Base-by-base conservation (phyloP, 176 grass and related monocot genomes). In the Canna indica region DNA sequence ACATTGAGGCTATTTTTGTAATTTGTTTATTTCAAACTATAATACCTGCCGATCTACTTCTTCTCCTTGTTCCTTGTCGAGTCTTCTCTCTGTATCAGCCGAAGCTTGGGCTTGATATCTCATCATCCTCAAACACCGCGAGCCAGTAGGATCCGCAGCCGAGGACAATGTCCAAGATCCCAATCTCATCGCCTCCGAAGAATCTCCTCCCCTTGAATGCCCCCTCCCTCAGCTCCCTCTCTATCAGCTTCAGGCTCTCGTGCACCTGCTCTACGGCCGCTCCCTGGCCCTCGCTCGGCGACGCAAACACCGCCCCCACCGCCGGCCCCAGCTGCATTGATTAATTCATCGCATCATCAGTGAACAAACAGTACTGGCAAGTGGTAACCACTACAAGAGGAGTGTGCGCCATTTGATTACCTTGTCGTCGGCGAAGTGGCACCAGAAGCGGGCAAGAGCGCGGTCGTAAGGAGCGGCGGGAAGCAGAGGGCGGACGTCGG, bases 401-500 rank as follows among this genome's bases (percentile, higher is more conserved):
- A n/a, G 11, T 1, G 6, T n/a, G 29, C 2, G 7, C 3, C 4
- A 36, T 14, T 36, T 20, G 75, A 26, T 34, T 24, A 83, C 87
- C 73, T 73, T 59, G 59, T 77, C 76, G 63, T 79, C 70, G 72
- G 81, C 62, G 82, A 84, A 86, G 34, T 67, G 73, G 24, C 80
- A 81, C 83, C 88, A 90, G 69, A 90, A 86, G 25, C 87, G 53
- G 16, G 59, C 83, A 33, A 44, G 68, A 22, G 83, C 73, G 20
- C 73, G 83, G 34, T 46, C 68, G 60, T 41, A 60, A 12, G 76
- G 56, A 7, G 71, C 71, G 9, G 16, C 61, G 0, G 74, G 78
- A 9, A 81, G 59, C 25, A 85, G 69, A 12, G 80, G 74, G 17
- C 29, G 1, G 1, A 36, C 61, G 10, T 54, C 67, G 3, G 67